A percentile compares a stretch with the other conserved stretches of the same genome.
Evolutionary conservation across 2,329 filamentous ascomycete genomes (phyloP).

Genomic region (Fusarium sp.): DNA sequence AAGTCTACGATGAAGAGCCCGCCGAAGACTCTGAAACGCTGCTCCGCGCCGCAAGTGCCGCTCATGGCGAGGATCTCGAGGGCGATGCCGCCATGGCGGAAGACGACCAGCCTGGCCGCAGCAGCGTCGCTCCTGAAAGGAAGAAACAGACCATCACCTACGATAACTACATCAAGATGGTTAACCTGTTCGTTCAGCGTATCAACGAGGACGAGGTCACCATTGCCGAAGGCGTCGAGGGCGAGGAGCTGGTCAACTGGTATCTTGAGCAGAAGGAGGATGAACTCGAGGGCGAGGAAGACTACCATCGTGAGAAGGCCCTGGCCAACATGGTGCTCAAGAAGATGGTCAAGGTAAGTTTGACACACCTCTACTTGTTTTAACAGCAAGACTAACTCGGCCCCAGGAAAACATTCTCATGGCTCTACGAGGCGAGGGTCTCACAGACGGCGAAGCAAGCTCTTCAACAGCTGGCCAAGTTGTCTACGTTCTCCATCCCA

Average conservation of each 20-base stretch:
- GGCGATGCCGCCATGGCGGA: slow-evolving; percentile 59
- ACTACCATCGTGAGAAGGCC: slow-evolving; percentile 78
- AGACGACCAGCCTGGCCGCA: slow-evolving; percentile 54
- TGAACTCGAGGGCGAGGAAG: slow-evolving; percentile 83
- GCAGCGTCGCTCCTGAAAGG: slow-evolving; percentile 52
- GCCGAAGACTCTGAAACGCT: slow-evolving; percentile 60
- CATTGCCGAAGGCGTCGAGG: slow-evolving; percentile 84
- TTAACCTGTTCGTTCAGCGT: slow-evolving; percentile 84
- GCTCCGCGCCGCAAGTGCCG: slow-evolving; percentile 55
- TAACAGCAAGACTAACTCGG: slow-evolving; percentile 45
- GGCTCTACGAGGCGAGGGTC: slow-evolving; percentile 75
- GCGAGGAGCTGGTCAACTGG: slow-evolving; percentile 85
- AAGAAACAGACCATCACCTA: slow-evolving; percentile 91
- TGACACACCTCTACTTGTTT: background rate
- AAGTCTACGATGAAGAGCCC: slow-evolving; percentile 81
- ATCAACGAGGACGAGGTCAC: slow-evolving; percentile 84
- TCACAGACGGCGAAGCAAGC: slow-evolving; percentile 60
- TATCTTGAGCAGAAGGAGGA: slow-evolving; percentile 93
- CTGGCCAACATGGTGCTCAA: slow-evolving; percentile 88
- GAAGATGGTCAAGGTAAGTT: slow-evolving; percentile 91
- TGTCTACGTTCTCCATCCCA: slow-evolving; percentile 93
- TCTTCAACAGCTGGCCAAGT: slow-evolving; percentile 57
- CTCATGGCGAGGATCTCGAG: slow-evolving; percentile 59
- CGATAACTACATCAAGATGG: slow-evolving; percentile 92
- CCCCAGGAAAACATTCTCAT: slow-evolving; percentile 87